These are phyloP conservation scores for Penicillium paxilli DNA, from an alignment of 495 filamentous ascomycete species.

Conservation along the genomic window DNA sequence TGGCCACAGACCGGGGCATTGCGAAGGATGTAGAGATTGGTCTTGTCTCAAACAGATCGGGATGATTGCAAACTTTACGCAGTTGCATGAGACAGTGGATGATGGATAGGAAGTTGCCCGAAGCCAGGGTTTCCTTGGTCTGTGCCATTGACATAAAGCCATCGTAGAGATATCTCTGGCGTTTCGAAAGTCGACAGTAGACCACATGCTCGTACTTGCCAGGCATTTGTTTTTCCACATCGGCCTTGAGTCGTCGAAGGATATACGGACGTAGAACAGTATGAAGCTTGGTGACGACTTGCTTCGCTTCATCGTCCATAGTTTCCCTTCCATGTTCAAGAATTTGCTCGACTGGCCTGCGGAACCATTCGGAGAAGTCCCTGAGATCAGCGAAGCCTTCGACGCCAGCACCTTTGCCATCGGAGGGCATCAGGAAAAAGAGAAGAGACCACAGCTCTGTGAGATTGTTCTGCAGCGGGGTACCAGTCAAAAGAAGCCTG, in stretches of 20 bases:
- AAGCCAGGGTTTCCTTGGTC: slow-evolving; percentile 84
- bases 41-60: slow-evolving; percentile 95
- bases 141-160: slow-evolving; percentile 94
- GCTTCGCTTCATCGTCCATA: slow-evolving; percentile 88
- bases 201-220: slow-evolving; percentile 97
- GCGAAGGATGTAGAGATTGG: slow-evolving; percentile 97
- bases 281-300: slow-evolving; percentile 87
- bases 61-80: slow-evolving; percentile 97
- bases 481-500: slow-evolving; percentile 88
- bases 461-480: slow-evolving; percentile 94
- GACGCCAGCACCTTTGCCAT: slow-evolving; percentile 67
- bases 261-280: slow-evolving; percentile 91
- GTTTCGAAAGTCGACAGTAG: slow-evolving; percentile 89
- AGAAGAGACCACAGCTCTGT: slow-evolving; percentile 96
- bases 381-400: slow-evolving; percentile 86
- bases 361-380: slow-evolving; percentile 93
- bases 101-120: slow-evolving; percentile 95
- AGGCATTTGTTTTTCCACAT: slow-evolving; percentile 99
- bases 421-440: slow-evolving; percentile 92
- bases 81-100: slow-evolving; percentile 99
- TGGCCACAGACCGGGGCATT: slow-evolving; percentile 79
- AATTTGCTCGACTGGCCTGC: slow-evolving; percentile 90
- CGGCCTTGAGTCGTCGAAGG: slow-evolving; percentile 88
- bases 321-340: slow-evolving; percentile 90
- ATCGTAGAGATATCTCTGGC: slow-evolving; percentile 94